phyloP scores from a whole-genome alignment of 805 yeast species.

The Clavispora asparagi region DNA sequence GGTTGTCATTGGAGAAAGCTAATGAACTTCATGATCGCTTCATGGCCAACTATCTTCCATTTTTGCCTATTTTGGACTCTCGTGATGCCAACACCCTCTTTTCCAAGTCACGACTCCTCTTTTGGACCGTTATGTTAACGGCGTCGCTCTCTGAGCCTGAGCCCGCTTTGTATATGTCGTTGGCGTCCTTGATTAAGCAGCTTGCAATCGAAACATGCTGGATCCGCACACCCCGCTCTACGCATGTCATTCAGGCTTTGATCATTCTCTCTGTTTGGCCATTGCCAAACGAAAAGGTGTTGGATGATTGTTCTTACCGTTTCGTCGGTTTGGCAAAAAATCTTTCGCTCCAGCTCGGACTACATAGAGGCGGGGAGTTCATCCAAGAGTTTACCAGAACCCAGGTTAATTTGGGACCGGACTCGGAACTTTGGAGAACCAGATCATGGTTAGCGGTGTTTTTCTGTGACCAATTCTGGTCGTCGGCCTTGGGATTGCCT shows the following conservation, averaged over 20 bases:
- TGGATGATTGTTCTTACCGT: slow-evolving; percentile 88
- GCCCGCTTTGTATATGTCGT: slow-evolving; percentile 69
- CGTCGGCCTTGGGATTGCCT: slow-evolving; percentile 81
- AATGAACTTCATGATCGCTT: slow-evolving; percentile 67
- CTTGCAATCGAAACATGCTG: slow-evolving; percentile 89
- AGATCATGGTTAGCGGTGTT: slow-evolving; percentile 88
- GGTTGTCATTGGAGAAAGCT: slow-evolving; percentile 62
- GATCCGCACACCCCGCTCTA: slow-evolving; percentile 88
- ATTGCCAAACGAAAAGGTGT: slow-evolving; percentile 82
- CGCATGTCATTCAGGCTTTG: slow-evolving; percentile 88
- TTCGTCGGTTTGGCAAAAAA: slow-evolving; percentile 84
- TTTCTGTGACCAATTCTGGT: slow-evolving; percentile 87
- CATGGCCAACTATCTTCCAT: slow-evolving; percentile 62
- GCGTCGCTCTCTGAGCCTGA: slow-evolving; percentile 85
- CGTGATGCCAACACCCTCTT: slow-evolving; percentile 70
- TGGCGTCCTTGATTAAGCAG: slow-evolving; percentile 76
- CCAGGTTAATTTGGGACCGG: slow-evolving; percentile 75
- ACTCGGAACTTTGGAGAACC: slow-evolving; percentile 92
- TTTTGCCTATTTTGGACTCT: slow-evolving; percentile 72
- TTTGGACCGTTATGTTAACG: slow-evolving; percentile 87
- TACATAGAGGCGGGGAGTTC: slow-evolving; percentile 83
- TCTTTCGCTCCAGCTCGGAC: slow-evolving; percentile 77
- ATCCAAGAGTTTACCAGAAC: slow-evolving; percentile 87
- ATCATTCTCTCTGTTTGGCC: slow-evolving; percentile 89
- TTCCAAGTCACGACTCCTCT: slow-evolving; percentile 75